Evolutionary conservation across 345 rosid species (phyloP).

Genomic region (Boechera divaricarpa): DNA sequence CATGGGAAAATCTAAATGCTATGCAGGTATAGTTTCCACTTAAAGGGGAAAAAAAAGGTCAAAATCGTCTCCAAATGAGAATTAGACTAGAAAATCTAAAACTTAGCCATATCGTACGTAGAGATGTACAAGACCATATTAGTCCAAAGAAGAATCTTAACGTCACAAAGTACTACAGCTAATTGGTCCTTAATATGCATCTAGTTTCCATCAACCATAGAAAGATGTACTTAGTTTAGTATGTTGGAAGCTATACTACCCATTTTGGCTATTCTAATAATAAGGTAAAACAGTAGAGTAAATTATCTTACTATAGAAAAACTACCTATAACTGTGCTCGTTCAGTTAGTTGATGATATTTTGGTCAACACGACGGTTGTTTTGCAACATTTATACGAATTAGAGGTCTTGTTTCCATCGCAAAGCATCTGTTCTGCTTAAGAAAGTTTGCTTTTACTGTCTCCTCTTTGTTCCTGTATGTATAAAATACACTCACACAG

Average conservation of each 20-base stretch:
- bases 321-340: neutral
- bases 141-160: neutral
- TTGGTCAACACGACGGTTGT: neutral
- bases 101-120: neutral
- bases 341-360: neutral
- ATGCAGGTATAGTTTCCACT: slow-evolving; percentile 73
- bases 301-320: neutral
- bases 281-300: slow-evolving; percentile 1
- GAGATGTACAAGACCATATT: slow-evolving; percentile 2
- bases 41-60: neutral
- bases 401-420: neutral
- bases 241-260: neutral
- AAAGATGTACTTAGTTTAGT: neutral
- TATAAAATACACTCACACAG: neutral
- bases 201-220: slow-evolving; percentile 10
- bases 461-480: neutral
- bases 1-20: slow-evolving; percentile 94
- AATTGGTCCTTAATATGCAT: slow-evolving; percentile 11
- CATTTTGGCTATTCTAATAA: neutral
- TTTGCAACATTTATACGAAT: slow-evolving; percentile 3
- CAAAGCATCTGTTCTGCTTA: slow-evolving; percentile 4
- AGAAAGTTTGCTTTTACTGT: slow-evolving; percentile 2
- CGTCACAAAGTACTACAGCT: slow-evolving; percentile 2
- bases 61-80: neutral
- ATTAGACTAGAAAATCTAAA: slow-evolving; percentile 3